Conservation (phyloP, 495 filamentous ascomycete species). For the Trichocladium uniseriatum region DNA sequence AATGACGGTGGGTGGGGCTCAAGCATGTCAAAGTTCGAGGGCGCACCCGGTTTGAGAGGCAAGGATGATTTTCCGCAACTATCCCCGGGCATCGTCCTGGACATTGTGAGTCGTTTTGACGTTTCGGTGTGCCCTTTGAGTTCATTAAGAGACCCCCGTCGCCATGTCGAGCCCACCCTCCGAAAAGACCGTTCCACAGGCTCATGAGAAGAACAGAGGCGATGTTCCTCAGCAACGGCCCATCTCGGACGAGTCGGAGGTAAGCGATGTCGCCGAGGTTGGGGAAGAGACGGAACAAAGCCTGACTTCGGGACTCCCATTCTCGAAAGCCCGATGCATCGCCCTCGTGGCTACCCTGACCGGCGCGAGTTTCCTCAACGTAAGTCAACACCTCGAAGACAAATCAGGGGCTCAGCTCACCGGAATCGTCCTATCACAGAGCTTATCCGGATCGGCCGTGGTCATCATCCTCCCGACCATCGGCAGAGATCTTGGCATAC, state of each 20-base stretch:
- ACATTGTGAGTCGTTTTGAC: too few relatives aligned
- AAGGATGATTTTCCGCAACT: too few relatives aligned
- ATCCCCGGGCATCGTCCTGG: too few relatives aligned
- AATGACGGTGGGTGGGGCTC: too few relatives aligned
- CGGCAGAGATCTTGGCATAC: conserved; percentile 44
- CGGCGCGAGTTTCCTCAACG: conserved; percentile 48
- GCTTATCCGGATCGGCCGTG: conserved; percentile 47
- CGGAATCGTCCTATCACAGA: conserved; percentile 25
- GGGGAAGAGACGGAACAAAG: not conserved
- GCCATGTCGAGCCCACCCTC: not conserved
- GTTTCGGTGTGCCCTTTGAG: too few relatives aligned
- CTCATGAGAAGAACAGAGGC: not conserved
- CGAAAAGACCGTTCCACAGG: not conserved
- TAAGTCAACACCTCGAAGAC: conserved; percentile 15
- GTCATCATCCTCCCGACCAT: conserved; percentile 56
- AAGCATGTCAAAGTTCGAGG: too few relatives aligned
- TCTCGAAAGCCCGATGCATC: conserved; percentile 40
- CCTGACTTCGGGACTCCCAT: conserved; percentile 24
- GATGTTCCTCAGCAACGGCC: not conserved
- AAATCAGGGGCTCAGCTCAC: not conserved
- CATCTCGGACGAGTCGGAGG: conserved; percentile 16
- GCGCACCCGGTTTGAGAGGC: too few relatives aligned
- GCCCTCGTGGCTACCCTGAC: conserved; percentile 41
- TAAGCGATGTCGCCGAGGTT: conserved; percentile 9
- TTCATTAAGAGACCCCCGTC: not conserved